A percentile compares a stretch with the other conserved stretches of the same genome.
These are phyloP conservation scores for Pseudohyphozyma bogoriensis DNA, from an alignment of 768 basidiomycete species.

Conservation along the genomic window DNA sequence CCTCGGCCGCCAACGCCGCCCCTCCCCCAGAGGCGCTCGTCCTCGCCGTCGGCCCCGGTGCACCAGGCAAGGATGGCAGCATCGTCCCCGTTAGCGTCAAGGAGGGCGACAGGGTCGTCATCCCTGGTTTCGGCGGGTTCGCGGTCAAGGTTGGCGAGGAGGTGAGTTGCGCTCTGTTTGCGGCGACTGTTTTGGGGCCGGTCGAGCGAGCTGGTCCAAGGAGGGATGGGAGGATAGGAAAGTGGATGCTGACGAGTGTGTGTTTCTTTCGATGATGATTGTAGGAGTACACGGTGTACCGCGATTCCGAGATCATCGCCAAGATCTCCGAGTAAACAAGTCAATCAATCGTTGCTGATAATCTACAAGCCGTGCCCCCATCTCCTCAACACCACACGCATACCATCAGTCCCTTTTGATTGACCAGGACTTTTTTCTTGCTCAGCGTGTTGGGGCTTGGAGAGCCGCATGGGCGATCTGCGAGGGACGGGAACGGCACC, in stretches of 20 bases:
- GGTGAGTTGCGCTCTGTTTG: constrained; percentile 50
- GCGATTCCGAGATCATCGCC: constrained; percentile 87
- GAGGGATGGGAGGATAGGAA: neutral
- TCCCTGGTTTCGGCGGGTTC: constrained; percentile 95
- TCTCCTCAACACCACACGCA: too few species aligned
- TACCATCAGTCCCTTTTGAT: too few species aligned
- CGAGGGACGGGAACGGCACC: too few species aligned
- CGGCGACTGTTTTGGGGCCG: too few species aligned
- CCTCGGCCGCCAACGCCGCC: constrained; percentile 68
- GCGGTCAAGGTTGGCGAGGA: constrained; percentile 94
- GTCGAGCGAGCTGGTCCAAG: neutral
- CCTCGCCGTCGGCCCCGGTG: constrained; percentile 88
- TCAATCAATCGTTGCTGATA: too few species aligned
- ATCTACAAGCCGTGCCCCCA: too few species aligned
- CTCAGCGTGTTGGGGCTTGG: too few species aligned
- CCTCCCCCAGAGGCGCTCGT: constrained; percentile 97
- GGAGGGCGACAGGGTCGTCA: constrained; percentile 80
- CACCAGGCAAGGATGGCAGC: constrained; percentile 74
- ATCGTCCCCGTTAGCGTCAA: constrained; percentile 65
- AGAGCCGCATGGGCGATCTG: too few species aligned
- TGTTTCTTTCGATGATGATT: neutral
- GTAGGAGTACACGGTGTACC: constrained; percentile 91
- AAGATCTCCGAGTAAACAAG: constrained; percentile 73
- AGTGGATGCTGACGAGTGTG: neutral
- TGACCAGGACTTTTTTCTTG: too few species aligned